A percentile compares a stretch with the other conserved stretches of the same genome.
Conservation (phyloP, 805 yeast species). For the Jamesozyma piceae region DNA sequence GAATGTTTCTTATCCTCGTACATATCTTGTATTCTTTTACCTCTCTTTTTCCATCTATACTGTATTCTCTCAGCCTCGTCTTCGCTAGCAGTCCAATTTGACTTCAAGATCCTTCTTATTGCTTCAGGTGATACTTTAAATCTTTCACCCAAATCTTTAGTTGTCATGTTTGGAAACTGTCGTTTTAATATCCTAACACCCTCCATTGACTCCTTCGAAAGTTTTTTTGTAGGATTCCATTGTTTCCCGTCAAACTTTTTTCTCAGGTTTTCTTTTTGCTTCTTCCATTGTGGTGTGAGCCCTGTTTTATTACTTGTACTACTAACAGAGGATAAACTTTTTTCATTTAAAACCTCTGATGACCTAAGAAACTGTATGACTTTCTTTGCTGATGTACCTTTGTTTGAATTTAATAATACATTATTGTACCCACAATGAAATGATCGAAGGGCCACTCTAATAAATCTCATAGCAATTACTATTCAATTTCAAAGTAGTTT, state of each 20-base stretch:
- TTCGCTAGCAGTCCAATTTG: conserved; percentile 65
- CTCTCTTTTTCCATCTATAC: conserved; percentile 47
- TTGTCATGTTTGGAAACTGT: conserved; percentile 50
- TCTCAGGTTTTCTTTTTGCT: conserved; percentile 52
- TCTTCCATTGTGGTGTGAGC: conserved; percentile 56
- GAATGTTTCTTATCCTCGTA: conserved; percentile 4
- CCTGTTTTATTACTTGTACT: conserved; percentile 9
- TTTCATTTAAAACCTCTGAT: too few relatives aligned
- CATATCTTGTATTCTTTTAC: conserved; percentile 31
- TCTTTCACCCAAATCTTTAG: conserved; percentile 49
- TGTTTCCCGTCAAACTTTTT: conserved; percentile 49
- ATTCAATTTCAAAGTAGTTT: too few relatives aligned
- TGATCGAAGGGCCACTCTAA: background rate
- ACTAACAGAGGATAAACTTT: background rate
- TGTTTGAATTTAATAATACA: background rate
- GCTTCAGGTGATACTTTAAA: conserved; percentile 76
- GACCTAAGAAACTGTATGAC: background rate
- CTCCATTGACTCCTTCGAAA: conserved; percentile 62
- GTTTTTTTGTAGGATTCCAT: conserved; percentile 60
- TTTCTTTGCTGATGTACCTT: background rate
- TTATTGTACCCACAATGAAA: background rate
- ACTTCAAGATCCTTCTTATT: conserved; percentile 65
- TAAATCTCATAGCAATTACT: background rate
- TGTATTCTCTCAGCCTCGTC: conserved; percentile 38
- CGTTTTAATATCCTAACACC: conserved; percentile 49